Percentiles rank a stretch among this genome's conserved stretches.
Evolutionary conservation across 177 flowering plant genomes (phyloP).

Genomic region (Vitis hybrid): DNA sequence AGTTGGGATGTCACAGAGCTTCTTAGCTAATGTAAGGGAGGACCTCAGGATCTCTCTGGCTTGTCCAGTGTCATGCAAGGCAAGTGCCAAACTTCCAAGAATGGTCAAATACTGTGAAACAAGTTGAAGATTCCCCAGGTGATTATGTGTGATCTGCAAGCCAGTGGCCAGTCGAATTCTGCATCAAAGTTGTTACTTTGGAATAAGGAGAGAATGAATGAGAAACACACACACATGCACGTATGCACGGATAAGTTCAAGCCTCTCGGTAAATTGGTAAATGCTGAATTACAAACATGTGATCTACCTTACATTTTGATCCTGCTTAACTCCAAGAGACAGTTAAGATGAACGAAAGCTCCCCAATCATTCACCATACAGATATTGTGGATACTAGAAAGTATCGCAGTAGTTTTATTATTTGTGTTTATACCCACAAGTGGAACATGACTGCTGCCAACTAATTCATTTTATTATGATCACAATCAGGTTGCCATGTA

Average conservation of each 20-base stretch:
- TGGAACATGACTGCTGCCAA: too few species aligned
- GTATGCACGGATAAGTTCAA: not conserved
- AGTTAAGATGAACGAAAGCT: not conserved
- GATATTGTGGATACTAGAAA: not conserved
- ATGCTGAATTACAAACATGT: not conserved
- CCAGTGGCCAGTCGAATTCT: conserved; percentile 86
- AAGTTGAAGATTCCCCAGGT: conserved; percentile 90
- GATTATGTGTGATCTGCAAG: conserved; percentile 82
- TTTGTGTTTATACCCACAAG: not conserved
- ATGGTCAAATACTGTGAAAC: conserved; percentile 89
- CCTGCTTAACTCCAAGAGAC: not conserved
- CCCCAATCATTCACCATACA: not conserved
- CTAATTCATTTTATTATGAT: too few species aligned
- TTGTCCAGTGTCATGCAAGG: conserved; percentile 86
- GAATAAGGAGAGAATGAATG: conserved; percentile 1
- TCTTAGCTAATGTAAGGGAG: conserved; percentile 87
- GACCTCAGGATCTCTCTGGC: conserved; percentile 93
- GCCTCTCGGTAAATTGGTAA: not conserved
- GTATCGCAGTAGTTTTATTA: not conserved
- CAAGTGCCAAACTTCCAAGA: conserved; percentile 91
- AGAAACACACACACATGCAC: not conserved
- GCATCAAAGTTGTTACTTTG: conserved; percentile 24
- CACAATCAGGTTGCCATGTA: too few species aligned
- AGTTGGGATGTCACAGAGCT: conserved; percentile 85
- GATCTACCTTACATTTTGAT: not conserved